phyloP scores from a whole-genome alignment of 345 rosid genomes.

The Camelina laxa region DNA sequence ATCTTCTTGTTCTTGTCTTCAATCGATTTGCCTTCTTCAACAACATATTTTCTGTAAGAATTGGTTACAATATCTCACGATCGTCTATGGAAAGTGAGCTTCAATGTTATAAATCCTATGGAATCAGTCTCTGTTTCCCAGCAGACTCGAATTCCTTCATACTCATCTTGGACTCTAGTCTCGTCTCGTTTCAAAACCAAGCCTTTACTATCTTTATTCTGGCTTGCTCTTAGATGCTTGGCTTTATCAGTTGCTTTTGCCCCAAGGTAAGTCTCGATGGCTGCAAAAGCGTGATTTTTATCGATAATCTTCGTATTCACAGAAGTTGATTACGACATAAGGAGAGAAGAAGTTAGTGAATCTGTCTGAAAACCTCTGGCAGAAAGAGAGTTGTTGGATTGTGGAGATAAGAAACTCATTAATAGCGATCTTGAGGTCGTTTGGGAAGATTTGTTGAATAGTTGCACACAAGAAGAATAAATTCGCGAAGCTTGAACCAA shows the following conservation, averaged over 20 bases:
- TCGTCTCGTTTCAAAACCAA: slow-evolving; percentile 41
- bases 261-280: slow-evolving; percentile 61
- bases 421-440: slow-evolving; percentile 42
- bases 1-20: slow-evolving; percentile 52
- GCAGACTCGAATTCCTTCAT: slow-evolving; percentile 49
- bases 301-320: slow-evolving; percentile 52
- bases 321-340: slow-evolving; percentile 56
- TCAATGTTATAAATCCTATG: slow-evolving; percentile 45
- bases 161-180: slow-evolving; percentile 48
- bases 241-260: slow-evolving; percentile 53
- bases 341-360: slow-evolving; percentile 48
- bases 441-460: slow-evolving; percentile 54
- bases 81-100: slow-evolving; percentile 51
- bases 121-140: slow-evolving; percentile 50
- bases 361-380: slow-evolving; percentile 46
- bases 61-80: slow-evolving; percentile 44
- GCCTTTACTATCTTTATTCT: slow-evolving; percentile 42
- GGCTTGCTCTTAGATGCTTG: slow-evolving; percentile 57
- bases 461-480: slow-evolving; percentile 57
- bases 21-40: slow-evolving; percentile 56
- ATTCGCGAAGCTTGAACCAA: slow-evolving; percentile 46
- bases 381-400: slow-evolving; percentile 34
- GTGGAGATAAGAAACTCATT: slow-evolving; percentile 33
- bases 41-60: slow-evolving; percentile 47
- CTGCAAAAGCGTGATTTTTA: slow-evolving; percentile 54